phyloP scores from a whole-genome alignment of 768 basidiomycete species.

The Pleurotus pulmonarius region DNA sequence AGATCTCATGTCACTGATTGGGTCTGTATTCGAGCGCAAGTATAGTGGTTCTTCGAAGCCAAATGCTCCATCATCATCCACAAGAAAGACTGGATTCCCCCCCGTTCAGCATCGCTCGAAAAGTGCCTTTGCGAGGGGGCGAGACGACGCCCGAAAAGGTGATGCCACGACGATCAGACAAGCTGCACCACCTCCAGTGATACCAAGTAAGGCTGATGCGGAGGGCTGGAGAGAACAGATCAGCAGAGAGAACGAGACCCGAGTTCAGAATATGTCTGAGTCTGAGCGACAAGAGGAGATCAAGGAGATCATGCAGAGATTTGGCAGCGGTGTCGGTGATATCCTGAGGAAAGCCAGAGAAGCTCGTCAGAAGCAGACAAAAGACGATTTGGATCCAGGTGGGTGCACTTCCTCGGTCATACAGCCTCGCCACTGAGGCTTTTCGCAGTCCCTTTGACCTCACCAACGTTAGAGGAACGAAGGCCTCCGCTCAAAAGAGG shows the following conservation, averaged over 20 bases:
- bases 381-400: too few species aligned
- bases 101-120: conserved; percentile 59
- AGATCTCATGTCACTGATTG: conserved; percentile 22
- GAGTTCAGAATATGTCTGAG: conserved; percentile 64
- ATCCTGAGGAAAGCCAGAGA: conserved; percentile 53
- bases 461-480: neutral
- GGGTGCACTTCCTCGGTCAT: too few species aligned
- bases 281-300: conserved; percentile 67
- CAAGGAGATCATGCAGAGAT: conserved; percentile 62
- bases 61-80: conserved; percentile 21
- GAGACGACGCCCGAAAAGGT: conserved; percentile 32
- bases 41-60: conserved; percentile 16
- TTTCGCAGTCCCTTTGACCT: neutral
- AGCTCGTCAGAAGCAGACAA: conserved; percentile 32
- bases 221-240: conserved; percentile 54
- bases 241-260: conserved; percentile 61
- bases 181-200: conserved; percentile 19
- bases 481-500: neutral
- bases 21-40: conserved; percentile 48
- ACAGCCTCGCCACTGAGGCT: conserved; percentile 4
- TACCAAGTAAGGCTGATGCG: conserved; percentile 9
- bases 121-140: conserved; percentile 55
- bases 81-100: conserved; percentile 55
- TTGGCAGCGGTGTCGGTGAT: conserved; percentile 65
- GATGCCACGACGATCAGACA: conserved; percentile 17